Evolutionary conservation across 345 rosid species (phyloP).

Genomic region (Cochlearia excelsa): DNA sequence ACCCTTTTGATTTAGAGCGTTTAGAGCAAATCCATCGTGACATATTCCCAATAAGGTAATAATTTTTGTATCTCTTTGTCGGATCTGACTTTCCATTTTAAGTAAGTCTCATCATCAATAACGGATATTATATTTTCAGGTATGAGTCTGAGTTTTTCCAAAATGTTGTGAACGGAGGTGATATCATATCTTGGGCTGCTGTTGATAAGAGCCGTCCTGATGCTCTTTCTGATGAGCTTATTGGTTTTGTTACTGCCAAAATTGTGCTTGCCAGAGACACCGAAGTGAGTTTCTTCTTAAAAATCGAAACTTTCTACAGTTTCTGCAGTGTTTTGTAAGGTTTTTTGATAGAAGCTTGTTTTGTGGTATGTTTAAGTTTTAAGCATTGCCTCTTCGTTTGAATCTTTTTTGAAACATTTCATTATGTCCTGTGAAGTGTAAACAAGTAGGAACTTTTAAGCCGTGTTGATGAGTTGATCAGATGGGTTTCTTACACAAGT

Average conservation of each 20-base stretch:
- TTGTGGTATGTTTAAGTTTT: slow-evolving; percentile 6
- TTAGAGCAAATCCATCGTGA: slow-evolving; percentile 73
- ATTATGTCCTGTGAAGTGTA: neutral
- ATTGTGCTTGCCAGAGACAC: slow-evolving; percentile 70
- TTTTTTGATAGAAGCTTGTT: neutral
- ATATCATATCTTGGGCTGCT: slow-evolving; percentile 92
- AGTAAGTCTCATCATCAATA: slow-evolving; percentile 9
- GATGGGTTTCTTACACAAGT: slow-evolving; percentile 10
- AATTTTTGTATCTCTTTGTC: slow-evolving; percentile 3
- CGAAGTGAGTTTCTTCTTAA: slow-evolving; percentile 58
- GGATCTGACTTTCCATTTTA: slow-evolving; percentile 22
- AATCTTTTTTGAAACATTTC: neutral
- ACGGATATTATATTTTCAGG: slow-evolving; percentile 47
- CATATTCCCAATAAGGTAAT: slow-evolving; percentile 79
- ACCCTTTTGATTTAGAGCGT: slow-evolving; percentile 67
- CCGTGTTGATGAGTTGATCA: slow-evolving; percentile 1
- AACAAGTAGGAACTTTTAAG: no score
- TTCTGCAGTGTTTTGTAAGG: neutral
- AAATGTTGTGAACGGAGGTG: slow-evolving; percentile 72
- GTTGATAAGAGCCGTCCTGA: slow-evolving; percentile 71
- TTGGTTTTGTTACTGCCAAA: slow-evolving; percentile 91
- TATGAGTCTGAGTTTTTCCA: slow-evolving; percentile 92
- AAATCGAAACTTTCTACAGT: neutral
- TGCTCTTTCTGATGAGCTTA: slow-evolving; percentile 66
- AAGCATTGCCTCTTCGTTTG: slow-evolving; percentile 13